Evolutionary conservation across 257 asterid genomes (phyloP).

Genomic region (Fraxinus excelsior): DNA sequence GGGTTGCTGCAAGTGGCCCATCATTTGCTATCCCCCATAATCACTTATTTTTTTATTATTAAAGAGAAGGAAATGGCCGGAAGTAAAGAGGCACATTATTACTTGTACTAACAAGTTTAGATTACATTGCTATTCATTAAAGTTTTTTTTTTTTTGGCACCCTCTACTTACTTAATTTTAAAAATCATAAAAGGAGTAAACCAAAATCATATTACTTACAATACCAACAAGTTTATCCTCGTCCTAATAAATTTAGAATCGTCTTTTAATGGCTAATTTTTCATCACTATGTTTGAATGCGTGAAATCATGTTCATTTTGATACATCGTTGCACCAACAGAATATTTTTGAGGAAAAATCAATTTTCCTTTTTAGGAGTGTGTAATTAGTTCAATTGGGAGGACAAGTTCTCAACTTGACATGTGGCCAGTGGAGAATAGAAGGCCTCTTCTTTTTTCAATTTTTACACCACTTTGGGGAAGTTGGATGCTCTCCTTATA

Average conservation of each 20-base stretch:
- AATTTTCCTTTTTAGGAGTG: too few species aligned
- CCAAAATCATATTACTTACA: too few species aligned
- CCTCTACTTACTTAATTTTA: constrained; percentile 17
- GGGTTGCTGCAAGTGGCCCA: constrained; percentile 28
- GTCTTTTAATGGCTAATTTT: too few species aligned
- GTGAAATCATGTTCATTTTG: too few species aligned
- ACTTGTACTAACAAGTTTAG: constrained; percentile 37
- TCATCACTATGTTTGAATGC: too few species aligned
- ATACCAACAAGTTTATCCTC: too few species aligned
- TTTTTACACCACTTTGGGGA: constrained; percentile 25
- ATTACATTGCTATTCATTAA: constrained; percentile 16
- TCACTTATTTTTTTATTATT: not conserved
- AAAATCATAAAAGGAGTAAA: too few species aligned
- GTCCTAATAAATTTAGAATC: too few species aligned
- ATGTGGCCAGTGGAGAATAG: too few species aligned
- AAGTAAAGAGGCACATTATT: constrained; percentile 46
- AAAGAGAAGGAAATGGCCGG: not conserved
- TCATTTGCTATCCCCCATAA: constrained; percentile 27
- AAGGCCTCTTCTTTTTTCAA: too few species aligned
- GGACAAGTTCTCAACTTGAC: constrained; percentile 37
- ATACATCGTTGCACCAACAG: too few species aligned
- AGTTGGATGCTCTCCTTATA: constrained; percentile 6
- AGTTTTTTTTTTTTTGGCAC: not conserved
- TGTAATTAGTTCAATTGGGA: constrained; percentile 7
- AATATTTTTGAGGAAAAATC: too few species aligned